These are phyloP conservation scores for Verruconis gallopava DNA, from an alignment of 2,329 filamentous ascomycete species.

Conservation along the genomic window DNA sequence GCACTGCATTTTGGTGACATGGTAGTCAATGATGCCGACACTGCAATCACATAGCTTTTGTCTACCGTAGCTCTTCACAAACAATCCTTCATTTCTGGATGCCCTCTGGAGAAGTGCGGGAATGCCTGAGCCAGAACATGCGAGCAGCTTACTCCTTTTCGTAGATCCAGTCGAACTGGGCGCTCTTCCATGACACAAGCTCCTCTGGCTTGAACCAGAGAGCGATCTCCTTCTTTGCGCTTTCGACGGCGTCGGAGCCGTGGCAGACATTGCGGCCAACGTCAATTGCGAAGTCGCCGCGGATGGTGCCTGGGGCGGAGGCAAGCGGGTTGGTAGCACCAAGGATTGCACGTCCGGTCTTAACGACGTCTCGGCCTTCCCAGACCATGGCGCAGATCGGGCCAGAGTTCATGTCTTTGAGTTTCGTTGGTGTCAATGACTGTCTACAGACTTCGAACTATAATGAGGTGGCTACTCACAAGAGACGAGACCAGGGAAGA, in stretches of 20 bases:
- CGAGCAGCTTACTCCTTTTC: slow-evolving; percentile 50
- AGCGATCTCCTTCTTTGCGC: slow-evolving; percentile 98
- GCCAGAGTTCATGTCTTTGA: slow-evolving; percentile 83
- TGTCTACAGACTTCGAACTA: too few species aligned
- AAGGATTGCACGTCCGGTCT: slow-evolving; percentile 92
- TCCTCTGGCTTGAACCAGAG: slow-evolving; percentile 95
- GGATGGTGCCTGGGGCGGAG: slow-evolving; percentile 94
- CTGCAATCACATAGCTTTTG: not conserved
- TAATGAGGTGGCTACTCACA: slow-evolving; percentile 46
- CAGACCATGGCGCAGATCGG: slow-evolving; percentile 99
- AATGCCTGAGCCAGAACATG: too few species aligned
- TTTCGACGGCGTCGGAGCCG: slow-evolving; percentile 97
- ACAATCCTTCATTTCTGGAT: too few species aligned
- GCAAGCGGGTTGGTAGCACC: slow-evolving; percentile 97
- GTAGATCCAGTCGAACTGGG: slow-evolving; percentile 90
- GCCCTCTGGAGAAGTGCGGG: too few species aligned
- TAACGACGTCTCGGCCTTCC: slow-evolving; percentile 97
- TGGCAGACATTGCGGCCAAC: slow-evolving; percentile 99
- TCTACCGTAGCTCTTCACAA: too few species aligned
- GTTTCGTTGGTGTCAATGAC: slow-evolving; percentile 16
- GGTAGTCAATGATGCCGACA: not conserved
- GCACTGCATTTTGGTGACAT: not conserved
- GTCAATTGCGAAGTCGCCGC: slow-evolving; percentile 79
- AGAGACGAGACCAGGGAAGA: slow-evolving; percentile 88
- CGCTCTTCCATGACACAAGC: slow-evolving; percentile 69